Conservation (phyloP, 2,329 filamentous ascomycete species). For the Colletotrichum caudatum region DNA sequence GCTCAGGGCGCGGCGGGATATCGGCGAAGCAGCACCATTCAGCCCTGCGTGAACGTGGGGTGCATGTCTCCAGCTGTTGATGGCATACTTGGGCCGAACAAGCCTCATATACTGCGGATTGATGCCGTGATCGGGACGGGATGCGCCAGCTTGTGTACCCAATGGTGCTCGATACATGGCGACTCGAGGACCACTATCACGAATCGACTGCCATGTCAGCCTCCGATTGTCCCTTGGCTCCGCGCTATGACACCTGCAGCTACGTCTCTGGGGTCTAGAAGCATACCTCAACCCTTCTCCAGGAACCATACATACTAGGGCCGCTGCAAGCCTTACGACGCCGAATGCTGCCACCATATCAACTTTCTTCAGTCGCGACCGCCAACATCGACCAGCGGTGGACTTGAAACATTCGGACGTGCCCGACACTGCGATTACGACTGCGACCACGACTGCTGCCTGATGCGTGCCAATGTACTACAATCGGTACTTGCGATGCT, state of each 20-base stretch:
- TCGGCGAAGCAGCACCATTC: background rate
- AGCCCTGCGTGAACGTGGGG: background rate
- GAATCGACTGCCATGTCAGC: background rate
- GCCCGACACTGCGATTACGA: background rate
- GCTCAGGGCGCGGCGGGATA: background rate
- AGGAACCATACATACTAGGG: too few species aligned
- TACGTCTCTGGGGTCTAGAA: too few species aligned
- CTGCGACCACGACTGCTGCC: slow-evolving; percentile 18
- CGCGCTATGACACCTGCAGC: background rate
- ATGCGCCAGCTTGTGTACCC: background rate
- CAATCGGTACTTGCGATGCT: slow-evolving; percentile 1
- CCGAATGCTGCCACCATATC: background rate
- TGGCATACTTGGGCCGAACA: background rate
- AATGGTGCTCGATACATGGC: background rate
- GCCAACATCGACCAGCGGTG: background rate
- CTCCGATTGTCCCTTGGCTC: background rate
- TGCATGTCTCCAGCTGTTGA: background rate
- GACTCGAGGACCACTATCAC: background rate
- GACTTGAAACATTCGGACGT: background rate
- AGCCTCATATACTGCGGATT: background rate
- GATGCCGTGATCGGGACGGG: background rate
- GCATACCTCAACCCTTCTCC: background rate
- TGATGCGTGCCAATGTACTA: background rate
- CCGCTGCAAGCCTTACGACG: background rate
- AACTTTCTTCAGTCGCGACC: background rate